A percentile compares a stretch with the other conserved stretches of the same genome.
Evolutionary conservation across 768 basidiomycete genomes (phyloP).

Genomic region (Tulasnella sp.): DNA sequence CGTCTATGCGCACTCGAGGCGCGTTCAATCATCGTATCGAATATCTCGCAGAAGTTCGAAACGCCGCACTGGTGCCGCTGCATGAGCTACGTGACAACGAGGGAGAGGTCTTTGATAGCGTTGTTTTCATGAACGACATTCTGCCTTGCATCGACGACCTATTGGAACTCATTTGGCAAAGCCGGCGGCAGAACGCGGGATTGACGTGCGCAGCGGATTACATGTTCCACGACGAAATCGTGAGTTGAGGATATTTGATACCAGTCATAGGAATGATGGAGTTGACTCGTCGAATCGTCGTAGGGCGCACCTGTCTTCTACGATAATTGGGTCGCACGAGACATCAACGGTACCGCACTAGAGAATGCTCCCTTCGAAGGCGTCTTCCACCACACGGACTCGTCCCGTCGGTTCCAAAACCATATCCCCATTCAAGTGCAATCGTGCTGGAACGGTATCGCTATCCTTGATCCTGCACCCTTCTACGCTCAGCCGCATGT

Average conservation of each 20-base stretch:
- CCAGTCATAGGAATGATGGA: not conserved
- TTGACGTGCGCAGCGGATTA: slow-evolving; percentile 98
- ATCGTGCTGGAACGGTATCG: slow-evolving; percentile 98
- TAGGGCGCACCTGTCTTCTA: slow-evolving; percentile 87
- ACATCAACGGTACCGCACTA: slow-evolving; percentile 96
- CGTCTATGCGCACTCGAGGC: slow-evolving; percentile 83
- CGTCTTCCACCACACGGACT: slow-evolving; percentile 77
- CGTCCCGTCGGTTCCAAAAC: slow-evolving; percentile 70
- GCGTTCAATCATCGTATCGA: slow-evolving; percentile 99
- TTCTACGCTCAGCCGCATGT: slow-evolving; percentile 88
- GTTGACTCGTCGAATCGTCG: not conserved
- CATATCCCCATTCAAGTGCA: slow-evolving; percentile 95
- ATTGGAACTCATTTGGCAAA: slow-evolving; percentile 96
- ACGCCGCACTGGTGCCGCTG: slow-evolving; percentile 89
- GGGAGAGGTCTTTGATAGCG: slow-evolving; percentile 90
- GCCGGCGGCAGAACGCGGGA: slow-evolving; percentile 83
- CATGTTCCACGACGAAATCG: slow-evolving; percentile 96
- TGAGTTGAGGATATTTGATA: slow-evolving; percentile 27
- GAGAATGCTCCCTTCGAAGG: slow-evolving; percentile 96
- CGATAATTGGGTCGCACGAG: slow-evolving; percentile 96
- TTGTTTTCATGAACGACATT: slow-evolving; percentile 99
- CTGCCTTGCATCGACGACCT: slow-evolving; percentile 96
- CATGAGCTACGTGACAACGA: slow-evolving; percentile 87
- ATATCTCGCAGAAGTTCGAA: slow-evolving; percentile 99
- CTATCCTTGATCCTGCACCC: slow-evolving; percentile 88